These are phyloP conservation scores for Leptographium lundbergii DNA, from an alignment of 2,329 filamentous ascomycete genomes.

Conservation along the genomic window DNA sequence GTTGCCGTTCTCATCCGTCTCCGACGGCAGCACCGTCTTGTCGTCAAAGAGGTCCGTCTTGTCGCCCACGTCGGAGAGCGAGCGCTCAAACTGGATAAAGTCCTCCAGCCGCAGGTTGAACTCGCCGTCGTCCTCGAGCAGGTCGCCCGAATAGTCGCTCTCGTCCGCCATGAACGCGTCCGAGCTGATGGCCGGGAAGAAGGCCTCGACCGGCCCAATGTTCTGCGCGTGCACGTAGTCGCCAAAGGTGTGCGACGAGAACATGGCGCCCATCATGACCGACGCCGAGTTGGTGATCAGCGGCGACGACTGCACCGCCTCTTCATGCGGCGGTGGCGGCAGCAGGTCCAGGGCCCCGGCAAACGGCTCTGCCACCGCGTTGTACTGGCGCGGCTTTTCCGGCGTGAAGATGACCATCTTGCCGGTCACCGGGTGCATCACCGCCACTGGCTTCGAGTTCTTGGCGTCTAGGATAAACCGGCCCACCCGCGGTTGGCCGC, in stretches of 20 bases:
- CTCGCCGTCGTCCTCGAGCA: conserved; percentile 56
- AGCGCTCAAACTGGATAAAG: conserved; percentile 54
- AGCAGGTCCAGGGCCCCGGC: conserved; percentile 17
- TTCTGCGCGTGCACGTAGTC: conserved; percentile 50
- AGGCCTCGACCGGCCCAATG: conserved; percentile 63
- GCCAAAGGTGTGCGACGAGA: conserved; percentile 41
- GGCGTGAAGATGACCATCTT: conserved; percentile 55
- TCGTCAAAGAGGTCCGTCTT: conserved; percentile 5
- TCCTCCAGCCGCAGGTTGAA: conserved; percentile 55
- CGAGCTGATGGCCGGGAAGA: conserved; percentile 51
- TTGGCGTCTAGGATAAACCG: conserved; percentile 42
- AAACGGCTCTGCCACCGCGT: background rate
- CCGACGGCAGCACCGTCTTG: background rate
- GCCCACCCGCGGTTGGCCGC: conserved; percentile 40
- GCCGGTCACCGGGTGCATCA: conserved; percentile 42
- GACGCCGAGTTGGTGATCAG: conserved; percentile 57
- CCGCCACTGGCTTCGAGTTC: conserved; percentile 44
- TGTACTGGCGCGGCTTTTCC: conserved; percentile 19
- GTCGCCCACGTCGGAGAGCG: conserved; percentile 19
- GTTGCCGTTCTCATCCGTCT: conserved; percentile 2
- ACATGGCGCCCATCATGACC: conserved; percentile 67
- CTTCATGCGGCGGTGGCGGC: conserved; percentile 10
- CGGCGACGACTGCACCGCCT: conserved; percentile 31
- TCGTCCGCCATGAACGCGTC: conserved; percentile 44
- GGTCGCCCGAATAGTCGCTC: conserved; percentile 30